These are phyloP conservation scores for Silene latifolia DNA, from an alignment of 148 eudicot species.

Conservation along the genomic window DNA sequence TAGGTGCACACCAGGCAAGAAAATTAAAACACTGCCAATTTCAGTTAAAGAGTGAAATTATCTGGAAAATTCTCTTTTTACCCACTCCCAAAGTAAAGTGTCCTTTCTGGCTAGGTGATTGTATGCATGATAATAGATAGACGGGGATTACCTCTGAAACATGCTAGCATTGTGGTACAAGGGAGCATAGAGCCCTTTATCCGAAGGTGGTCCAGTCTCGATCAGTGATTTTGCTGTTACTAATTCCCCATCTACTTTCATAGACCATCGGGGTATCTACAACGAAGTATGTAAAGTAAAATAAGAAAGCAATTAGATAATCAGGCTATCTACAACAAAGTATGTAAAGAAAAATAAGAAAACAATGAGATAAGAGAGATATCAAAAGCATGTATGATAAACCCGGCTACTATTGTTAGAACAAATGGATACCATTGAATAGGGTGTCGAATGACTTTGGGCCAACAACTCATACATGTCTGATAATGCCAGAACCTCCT, in stretches of 20 bases:
- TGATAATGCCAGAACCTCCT: slow-evolving; percentile 39
- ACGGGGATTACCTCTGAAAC: slow-evolving; percentile 47
- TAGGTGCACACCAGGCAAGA: too few relatives aligned
- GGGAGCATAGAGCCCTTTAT: slow-evolving; percentile 47
- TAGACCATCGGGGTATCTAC: slow-evolving; percentile 42
- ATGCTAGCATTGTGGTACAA: slow-evolving; percentile 50
- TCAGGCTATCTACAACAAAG: too few relatives aligned
- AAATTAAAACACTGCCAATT: too few relatives aligned
- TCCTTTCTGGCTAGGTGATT: neutral
- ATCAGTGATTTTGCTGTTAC: slow-evolving; percentile 43
- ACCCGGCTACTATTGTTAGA: neutral
- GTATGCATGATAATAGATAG: neutral
- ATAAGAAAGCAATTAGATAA: neutral
- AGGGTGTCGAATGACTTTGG: slow-evolving; percentile 30
- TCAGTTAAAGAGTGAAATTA: too few relatives aligned
- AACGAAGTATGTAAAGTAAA: neutral
- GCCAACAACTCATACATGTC: slow-evolving; percentile 48
- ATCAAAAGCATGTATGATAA: neutral
- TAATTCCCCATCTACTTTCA: slow-evolving; percentile 39
- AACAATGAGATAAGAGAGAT: neutral
- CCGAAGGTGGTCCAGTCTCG: slow-evolving; percentile 37
- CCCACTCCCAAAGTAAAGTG: neutral
- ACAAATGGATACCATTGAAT: slow-evolving; percentile 38
- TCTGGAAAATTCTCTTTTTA: too few relatives aligned
- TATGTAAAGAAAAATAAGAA: neutral